Evolutionary conservation across 805 yeast species (phyloP).

Genomic region (Saturnispora bothae): DNA sequence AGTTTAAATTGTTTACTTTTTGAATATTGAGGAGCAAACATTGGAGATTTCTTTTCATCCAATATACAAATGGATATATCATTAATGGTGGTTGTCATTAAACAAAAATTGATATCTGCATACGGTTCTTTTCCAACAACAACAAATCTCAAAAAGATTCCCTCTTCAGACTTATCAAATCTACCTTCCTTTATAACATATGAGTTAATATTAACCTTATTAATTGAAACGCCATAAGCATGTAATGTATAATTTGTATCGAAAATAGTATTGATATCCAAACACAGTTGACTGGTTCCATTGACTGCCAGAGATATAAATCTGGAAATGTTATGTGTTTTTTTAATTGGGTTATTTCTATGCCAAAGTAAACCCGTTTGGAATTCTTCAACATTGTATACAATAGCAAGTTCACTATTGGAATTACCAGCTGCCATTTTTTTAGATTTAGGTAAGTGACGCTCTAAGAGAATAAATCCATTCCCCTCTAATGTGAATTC

Average conservation of each 20-base stretch:
- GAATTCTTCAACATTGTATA: background rate
- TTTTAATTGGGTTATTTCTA: background rate
- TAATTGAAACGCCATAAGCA: background rate
- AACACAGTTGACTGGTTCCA: background rate
- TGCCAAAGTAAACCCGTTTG: constrained; percentile 4
- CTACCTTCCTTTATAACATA: background rate
- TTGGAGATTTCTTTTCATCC: no score
- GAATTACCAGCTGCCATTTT: no score
- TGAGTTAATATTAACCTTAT: background rate
- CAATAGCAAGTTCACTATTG: background rate
- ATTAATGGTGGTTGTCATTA: no score
- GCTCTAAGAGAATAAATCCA: background rate
- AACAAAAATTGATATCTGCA: background rate
- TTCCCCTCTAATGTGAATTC: background rate
- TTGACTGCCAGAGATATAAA: background rate
- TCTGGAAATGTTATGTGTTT: background rate
- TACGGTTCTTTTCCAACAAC: background rate
- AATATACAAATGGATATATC: no score
- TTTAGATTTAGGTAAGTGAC: constrained; percentile 2
- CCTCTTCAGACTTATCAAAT: background rate
- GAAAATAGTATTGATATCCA: background rate
- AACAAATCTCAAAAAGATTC: background rate
- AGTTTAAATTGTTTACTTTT: no score
- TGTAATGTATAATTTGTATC: constrained; percentile 2
- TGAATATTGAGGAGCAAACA: no score